Percentiles rank a stretch among this genome's conserved stretches.
phyloP scores from a whole-genome alignment of 192 early-diverging fungal species.

The Coemansia sp. region DNA sequence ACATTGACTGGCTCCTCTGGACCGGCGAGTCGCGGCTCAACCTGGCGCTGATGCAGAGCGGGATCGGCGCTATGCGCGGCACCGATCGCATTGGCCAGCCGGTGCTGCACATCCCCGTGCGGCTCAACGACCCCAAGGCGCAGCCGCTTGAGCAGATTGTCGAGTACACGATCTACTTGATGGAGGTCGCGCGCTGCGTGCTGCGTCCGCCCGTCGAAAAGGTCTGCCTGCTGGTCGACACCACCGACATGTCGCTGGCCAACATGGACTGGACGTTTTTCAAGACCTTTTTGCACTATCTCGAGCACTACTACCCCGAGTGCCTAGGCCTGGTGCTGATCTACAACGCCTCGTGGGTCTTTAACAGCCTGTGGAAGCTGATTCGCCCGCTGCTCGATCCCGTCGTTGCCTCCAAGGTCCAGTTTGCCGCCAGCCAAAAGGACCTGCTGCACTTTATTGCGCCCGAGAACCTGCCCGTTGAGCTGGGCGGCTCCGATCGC shows the following conservation, averaged over 20 bases:
- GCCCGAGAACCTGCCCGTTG: conserved; percentile 59
- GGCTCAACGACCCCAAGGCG: conserved; percentile 58
- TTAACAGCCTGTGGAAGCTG: conserved; percentile 81
- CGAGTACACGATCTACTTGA: conserved; percentile 64
- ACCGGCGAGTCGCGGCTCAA: conserved; percentile 63
- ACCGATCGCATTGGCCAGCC: conserved; percentile 62
- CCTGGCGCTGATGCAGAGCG: conserved; percentile 47
- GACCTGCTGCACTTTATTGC: conserved; percentile 70
- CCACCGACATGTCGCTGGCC: conserved; percentile 72
- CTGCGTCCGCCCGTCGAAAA: conserved; percentile 62
- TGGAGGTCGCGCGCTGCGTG: conserved; percentile 63
- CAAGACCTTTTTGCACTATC: conserved; percentile 75
- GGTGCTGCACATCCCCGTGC: conserved; percentile 58
- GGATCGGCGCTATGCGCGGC: conserved; percentile 60
- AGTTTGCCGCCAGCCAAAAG: conserved; percentile 67
- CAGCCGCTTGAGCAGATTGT: conserved; percentile 66
- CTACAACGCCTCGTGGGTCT: conserved; percentile 90
- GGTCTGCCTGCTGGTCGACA: conserved; percentile 76
- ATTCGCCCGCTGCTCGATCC: conserved; percentile 86
- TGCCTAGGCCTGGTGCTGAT: conserved; percentile 80
- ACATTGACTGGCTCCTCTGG: conserved; percentile 58
- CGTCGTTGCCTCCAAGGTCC: conserved; percentile 85
- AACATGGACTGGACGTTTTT: conserved; percentile 84
- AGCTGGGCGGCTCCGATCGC: conserved; percentile 62
- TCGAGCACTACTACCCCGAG: conserved; percentile 93